Evolutionary conservation across 2,329 filamentous ascomycete genomes (phyloP).

Genomic region (Colletotrichum zoysiae): DNA sequence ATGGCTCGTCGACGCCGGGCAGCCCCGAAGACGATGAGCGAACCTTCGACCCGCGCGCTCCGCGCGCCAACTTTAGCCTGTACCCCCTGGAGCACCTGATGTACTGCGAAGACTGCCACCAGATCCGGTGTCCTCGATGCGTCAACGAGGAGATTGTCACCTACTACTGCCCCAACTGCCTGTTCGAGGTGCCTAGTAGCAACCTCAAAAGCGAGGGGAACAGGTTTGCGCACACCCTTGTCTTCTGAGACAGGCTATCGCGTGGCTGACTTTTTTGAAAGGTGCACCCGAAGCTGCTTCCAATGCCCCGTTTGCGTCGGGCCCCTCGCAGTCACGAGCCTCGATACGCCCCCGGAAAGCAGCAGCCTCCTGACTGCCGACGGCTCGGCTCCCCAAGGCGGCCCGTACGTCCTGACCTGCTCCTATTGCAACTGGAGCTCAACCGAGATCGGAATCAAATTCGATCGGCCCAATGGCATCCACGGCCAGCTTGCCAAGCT

Average conservation of each 20-base stretch:
- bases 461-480: slow-evolving; percentile 90
- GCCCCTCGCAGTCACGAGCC: slow-evolving; percentile 79
- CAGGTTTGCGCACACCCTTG: slow-evolving; percentile 69
- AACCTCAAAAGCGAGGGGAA: slow-evolving; percentile 94
- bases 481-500: slow-evolving; percentile 82
- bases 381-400: slow-evolving; percentile 51
- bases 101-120: slow-evolving; percentile 97
- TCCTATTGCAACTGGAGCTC: slow-evolving; percentile 95
- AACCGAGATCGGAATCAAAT: slow-evolving; percentile 88
- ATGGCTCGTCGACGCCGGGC: slow-evolving; percentile 47
- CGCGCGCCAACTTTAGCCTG: slow-evolving; percentile 89
- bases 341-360: slow-evolving; percentile 68
- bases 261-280: slow-evolving; percentile 50
- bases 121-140: slow-evolving; percentile 93
- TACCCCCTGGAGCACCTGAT: slow-evolving; percentile 94
- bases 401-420: slow-evolving; percentile 84
- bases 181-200: slow-evolving; percentile 96
- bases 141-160: slow-evolving; percentile 93
- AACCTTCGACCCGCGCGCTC: slow-evolving; percentile 87
- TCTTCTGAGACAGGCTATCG: neutral
- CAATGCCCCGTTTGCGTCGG: slow-evolving; percentile 92
- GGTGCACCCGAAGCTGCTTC: slow-evolving; percentile 94
- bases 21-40: slow-evolving; percentile 77
- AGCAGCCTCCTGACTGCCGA: slow-evolving; percentile 57
- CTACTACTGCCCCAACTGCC: slow-evolving; percentile 93